Evolutionary conservation across 2,329 filamentous ascomycete genomes (phyloP).

Genomic region (Botrytis fragariae): DNA sequence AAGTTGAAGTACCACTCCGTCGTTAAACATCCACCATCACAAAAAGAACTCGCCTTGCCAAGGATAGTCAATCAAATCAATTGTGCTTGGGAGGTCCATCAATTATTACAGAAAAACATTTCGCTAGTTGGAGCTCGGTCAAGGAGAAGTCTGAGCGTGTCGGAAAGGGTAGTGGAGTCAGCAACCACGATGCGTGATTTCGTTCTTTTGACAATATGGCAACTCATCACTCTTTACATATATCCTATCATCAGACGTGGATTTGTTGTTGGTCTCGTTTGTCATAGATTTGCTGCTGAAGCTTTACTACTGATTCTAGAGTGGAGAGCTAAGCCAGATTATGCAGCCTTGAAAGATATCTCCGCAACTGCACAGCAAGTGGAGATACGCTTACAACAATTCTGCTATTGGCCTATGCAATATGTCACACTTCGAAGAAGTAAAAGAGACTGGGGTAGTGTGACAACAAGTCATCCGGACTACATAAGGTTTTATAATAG

Average conservation of each 20-base stretch:
- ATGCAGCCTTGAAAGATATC: conserved; percentile 87
- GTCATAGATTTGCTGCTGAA: conserved; percentile 79
- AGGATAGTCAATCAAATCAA: conserved; percentile 92
- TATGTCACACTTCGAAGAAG: conserved; percentile 87
- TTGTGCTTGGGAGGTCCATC: conserved; percentile 87
- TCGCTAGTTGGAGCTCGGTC: conserved; percentile 77
- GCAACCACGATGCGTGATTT: conserved; percentile 82
- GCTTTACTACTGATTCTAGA: conserved; percentile 75
- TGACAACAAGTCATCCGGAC: conserved; percentile 91
- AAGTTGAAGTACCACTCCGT: conserved; percentile 90
- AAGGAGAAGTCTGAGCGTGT: conserved; percentile 85
- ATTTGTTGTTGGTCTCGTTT: conserved; percentile 76
- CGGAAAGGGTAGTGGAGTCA: conserved; percentile 90
- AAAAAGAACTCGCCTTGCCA: conserved; percentile 77
- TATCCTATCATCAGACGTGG: conserved; percentile 71
- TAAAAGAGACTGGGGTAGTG: conserved; percentile 91
- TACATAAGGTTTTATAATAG: conserved; percentile 99
- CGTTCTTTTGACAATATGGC: conserved; percentile 64
- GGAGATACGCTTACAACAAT: conserved; percentile 94
- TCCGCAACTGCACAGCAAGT: conserved; percentile 97
- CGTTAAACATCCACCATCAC: conserved; percentile 68
- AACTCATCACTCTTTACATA: conserved; percentile 69
- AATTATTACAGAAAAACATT: conserved; percentile 84
- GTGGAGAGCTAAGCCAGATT: conserved; percentile 75
- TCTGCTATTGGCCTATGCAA: conserved; percentile 98